Conservation (phyloP, 1,139 yeast genomes). For the Suhomyces terraborum region DNA sequence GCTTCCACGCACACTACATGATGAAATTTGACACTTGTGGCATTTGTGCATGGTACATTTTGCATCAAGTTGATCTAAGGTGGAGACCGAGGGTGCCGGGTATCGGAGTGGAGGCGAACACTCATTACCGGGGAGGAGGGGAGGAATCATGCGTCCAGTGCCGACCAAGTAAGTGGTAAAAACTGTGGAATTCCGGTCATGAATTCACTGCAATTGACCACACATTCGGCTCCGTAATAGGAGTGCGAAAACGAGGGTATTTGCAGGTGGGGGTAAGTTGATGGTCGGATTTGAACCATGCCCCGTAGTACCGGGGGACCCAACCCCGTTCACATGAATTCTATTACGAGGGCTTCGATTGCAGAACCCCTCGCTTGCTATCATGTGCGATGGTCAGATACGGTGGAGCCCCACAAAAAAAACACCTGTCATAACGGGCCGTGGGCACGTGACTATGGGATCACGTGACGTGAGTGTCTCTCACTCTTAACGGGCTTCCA, state of each 20-base stretch:
- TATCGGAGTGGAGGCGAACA: too few relatives aligned
- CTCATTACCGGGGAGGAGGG: too few relatives aligned
- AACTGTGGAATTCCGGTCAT: too few relatives aligned
- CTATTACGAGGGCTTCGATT: conserved; percentile 1
- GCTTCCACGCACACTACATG: too few relatives aligned
- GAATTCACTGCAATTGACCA: too few relatives aligned
- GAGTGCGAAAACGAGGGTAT: too few relatives aligned
- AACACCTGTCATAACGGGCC: conserved; percentile 1
- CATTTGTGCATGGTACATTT: not conserved
- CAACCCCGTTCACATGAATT: conserved; percentile 3
- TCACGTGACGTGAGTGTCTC: not conserved
- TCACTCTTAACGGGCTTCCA: too few relatives aligned
- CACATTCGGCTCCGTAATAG: too few relatives aligned
- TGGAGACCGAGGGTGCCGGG: not conserved
- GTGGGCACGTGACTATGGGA: conserved; percentile 1
- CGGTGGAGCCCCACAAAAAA: conserved; percentile 4
- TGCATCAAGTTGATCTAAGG: not conserved
- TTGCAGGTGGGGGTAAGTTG: not conserved
- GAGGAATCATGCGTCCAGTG: too few relatives aligned
- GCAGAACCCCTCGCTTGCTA: conserved; percentile 11
- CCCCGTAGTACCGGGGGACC: conserved; percentile 4
- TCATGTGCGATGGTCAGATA: conserved; percentile 9
- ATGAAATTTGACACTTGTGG: not conserved
- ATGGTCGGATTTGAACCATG: not conserved
- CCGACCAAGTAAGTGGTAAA: too few relatives aligned